A percentile compares a stretch with the other conserved stretches of the same genome.
Evolutionary conservation across 805 yeast species (phyloP).

Genomic region (Teunomyces lycoperdinae): DNA sequence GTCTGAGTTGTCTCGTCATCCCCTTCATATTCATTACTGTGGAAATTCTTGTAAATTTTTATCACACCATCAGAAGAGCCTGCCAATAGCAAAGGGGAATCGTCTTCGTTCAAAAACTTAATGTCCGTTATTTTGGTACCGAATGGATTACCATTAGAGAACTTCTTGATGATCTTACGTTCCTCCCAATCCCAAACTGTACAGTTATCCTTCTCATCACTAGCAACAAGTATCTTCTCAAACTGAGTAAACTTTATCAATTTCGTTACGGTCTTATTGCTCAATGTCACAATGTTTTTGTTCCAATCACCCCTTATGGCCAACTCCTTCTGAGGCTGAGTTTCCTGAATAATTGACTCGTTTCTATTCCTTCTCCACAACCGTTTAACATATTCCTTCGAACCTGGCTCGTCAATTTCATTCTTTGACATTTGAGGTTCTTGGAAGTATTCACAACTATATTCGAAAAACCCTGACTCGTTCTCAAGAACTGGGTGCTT

Average conservation of each 20-base stretch:
- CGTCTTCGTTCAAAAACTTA: constrained; percentile 89
- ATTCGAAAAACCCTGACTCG: constrained; percentile 64
- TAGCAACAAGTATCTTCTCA: constrained; percentile 74
- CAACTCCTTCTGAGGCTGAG: constrained; percentile 84
- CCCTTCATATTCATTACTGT: constrained; percentile 30
- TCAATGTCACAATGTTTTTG: constrained; percentile 52
- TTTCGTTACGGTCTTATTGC: constrained; percentile 78
- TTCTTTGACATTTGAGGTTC: constrained; percentile 89
- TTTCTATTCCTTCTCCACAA: constrained; percentile 90
- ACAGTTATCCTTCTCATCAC: constrained; percentile 81
- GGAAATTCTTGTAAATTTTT: constrained; percentile 76
- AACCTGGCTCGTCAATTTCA: constrained; percentile 90
- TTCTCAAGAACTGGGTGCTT: constrained; percentile 48
- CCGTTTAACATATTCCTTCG: constrained; percentile 75
- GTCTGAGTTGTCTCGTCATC: constrained; percentile 23
- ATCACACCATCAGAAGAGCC: constrained; percentile 96
- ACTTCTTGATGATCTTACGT: constrained; percentile 56
- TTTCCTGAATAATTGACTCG: constrained; percentile 78
- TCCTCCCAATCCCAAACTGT: constrained; percentile 86
- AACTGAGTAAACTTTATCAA: constrained; percentile 82
- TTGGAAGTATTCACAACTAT: constrained; percentile 86
- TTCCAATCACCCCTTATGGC: constrained; percentile 88
- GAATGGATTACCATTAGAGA: constrained; percentile 79
- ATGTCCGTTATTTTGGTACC: constrained; percentile 88
- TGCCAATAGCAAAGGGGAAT: constrained; percentile 74